These are phyloP conservation scores for Arthromyces matolae DNA, from an alignment of 768 basidiomycete genomes.

Conservation along the genomic window DNA sequence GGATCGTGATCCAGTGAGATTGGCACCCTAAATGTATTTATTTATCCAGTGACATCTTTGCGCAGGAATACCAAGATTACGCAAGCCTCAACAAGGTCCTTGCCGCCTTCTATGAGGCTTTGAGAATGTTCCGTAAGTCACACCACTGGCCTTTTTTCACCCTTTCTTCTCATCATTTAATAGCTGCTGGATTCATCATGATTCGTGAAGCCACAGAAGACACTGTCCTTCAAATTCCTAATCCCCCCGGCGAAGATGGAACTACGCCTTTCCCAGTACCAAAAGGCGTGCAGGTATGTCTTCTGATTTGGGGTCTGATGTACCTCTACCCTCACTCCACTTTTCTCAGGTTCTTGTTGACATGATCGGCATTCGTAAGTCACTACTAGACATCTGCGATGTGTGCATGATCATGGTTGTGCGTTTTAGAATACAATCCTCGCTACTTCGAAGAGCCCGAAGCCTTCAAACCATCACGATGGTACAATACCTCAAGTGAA, in stretches of 20 bases:
- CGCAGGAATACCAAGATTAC: slow-evolving; percentile 39
- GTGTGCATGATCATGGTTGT: neutral
- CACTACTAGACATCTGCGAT: neutral
- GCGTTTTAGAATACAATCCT: slow-evolving; percentile 42
- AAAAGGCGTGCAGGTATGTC: slow-evolving; percentile 35
- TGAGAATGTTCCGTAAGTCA: slow-evolving; percentile 43
- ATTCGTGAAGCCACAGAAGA: slow-evolving; percentile 43
- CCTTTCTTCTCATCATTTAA: neutral
- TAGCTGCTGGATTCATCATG: slow-evolving; percentile 38
- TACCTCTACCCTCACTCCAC: neutral
- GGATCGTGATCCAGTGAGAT: slow-evolving; percentile 31
- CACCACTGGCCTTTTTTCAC: neutral
- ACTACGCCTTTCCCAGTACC: slow-evolving; percentile 31
- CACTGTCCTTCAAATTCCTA: slow-evolving; percentile 37
- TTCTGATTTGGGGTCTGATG: neutral
- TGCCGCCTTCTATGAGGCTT: slow-evolving; percentile 40
- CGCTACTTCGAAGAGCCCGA: slow-evolving; percentile 46
- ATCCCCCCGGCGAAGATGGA: slow-evolving; percentile 38
- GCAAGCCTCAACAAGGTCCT: slow-evolving; percentile 38
- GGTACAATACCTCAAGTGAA: slow-evolving; percentile 40
- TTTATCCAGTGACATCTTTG: neutral
- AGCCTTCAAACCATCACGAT: slow-evolving; percentile 47
- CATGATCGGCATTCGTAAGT: slow-evolving; percentile 48
- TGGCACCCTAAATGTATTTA: too few relatives aligned
- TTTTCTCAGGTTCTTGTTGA: slow-evolving; percentile 36